Base-by-base conservation (phyloP, 225 moss, liverwort and hornwort species). In the Sphagnum tenellum region DNA sequence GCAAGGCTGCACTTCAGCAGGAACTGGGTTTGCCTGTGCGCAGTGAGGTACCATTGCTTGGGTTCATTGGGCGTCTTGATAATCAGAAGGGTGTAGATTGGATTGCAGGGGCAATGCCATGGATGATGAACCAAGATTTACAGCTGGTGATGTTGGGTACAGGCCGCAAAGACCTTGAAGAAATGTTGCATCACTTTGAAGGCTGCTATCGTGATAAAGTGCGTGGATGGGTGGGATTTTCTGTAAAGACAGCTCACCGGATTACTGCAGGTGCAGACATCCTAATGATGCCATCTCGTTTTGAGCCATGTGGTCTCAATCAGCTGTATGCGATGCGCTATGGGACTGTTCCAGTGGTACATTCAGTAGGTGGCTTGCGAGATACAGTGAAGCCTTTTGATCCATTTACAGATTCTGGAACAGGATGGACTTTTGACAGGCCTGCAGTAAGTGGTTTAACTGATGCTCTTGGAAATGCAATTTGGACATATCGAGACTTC, bases 141-240 rank as follows among this genome's bases (percentile, higher is more conserved):
- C 91, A 91, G 56, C 12, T 91, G 68, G 86, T 91, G 8, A 77
- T 91, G 88, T 82, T 91, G 4, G 91, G 91, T 4, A 80, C 81
- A 2, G 91, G 91, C 7, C 81, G 88, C 46, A 57, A 78, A 45
- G 91, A 91, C 47, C 83, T 86, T 61, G 91, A 91, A 63, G 70
- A 82, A 47, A 86, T 91, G 91, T 76, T 91, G 10, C 66, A 57
- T 49, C 73, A 12, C 46, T 84, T 91, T 53, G 91, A 91, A 69
- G 66, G 73, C 46, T 65, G 75, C 0, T 76, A 88, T 60, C 70
- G 76, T 13, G 88, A 88, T 3, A 91, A 89, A 72, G 88, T 91
- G 7, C 77, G 91, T 12, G 91, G 84, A 3, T 91, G 91, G 91
- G 91, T 91, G 2, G 91, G 91, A n/a, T 91, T 91, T 51, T 91